These are phyloP conservation scores for Aegilops longissima DNA, from an alignment of 176 grass and related monocot species.

Conservation along the genomic window DNA sequence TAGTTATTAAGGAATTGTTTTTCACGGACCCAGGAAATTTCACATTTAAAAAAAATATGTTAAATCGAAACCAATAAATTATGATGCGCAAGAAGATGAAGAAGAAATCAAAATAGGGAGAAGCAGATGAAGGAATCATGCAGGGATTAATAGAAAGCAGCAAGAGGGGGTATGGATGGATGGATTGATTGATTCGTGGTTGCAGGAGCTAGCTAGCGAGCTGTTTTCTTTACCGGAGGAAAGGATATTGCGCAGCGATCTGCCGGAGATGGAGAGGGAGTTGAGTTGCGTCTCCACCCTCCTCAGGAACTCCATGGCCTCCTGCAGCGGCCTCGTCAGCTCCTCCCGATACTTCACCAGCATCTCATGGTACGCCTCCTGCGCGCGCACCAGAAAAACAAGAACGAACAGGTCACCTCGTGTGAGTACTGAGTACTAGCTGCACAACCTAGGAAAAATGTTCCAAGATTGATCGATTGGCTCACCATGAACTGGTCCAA, in stretches of 20 bases:
- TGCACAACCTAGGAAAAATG: not conserved
- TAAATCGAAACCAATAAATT: conserved; percentile 13
- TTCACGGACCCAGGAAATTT: not conserved
- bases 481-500: conserved; percentile 97
- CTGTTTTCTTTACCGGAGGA: conserved; percentile 62
- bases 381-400: not conserved
- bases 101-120: not conserved
- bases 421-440: not conserved
- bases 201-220: not conserved
- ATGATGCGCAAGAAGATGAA: not conserved
- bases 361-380: conserved; percentile 99
- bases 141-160: not conserved
- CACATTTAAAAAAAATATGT: not conserved
- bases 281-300: conserved; percentile 86
- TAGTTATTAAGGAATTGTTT: not conserved
- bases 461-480: not conserved
- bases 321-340: conserved; percentile 86
- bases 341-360: conserved; percentile 97
- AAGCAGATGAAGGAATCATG: conserved; percentile 24
- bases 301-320: conserved; percentile 92
- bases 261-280: conserved; percentile 84
- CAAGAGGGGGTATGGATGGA: not conserved
- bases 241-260: conserved; percentile 72
- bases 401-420: not conserved
- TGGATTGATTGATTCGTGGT: too few species aligned